Conservation (phyloP, 2,329 filamentous ascomycete species). For the Ustilaginoidea virens region DNA sequence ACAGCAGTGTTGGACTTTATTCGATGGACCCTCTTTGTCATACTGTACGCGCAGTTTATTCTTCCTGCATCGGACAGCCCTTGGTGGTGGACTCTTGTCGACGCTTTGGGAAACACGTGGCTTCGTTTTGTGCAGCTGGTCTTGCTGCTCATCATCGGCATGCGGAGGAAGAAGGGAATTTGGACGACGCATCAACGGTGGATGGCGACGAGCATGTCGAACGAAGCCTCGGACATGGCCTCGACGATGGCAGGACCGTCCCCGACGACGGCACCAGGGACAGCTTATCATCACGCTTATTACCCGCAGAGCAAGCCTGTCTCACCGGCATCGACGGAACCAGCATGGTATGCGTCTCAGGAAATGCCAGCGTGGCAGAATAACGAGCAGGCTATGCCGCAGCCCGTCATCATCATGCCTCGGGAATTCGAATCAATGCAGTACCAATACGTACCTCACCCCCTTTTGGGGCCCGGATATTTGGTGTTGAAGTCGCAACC, state of each 20-base stretch:
- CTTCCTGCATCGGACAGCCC: conserved; percentile 3
- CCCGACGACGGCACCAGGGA: conserved; percentile 3
- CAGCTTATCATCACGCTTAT: conserved; percentile 1
- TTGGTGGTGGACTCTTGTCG: conserved; percentile 5
- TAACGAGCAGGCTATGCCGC: conserved; percentile 1
- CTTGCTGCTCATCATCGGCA: conserved; percentile 4
- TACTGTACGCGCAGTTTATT: conserved; percentile 4
- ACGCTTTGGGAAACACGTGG: conserved; percentile 5
- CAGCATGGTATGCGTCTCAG: conserved; percentile 1
- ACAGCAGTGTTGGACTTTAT: conserved; percentile 3
- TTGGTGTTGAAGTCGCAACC: conserved; percentile 4
- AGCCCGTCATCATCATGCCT: conserved; percentile 1
- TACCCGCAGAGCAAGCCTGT: conserved; percentile 1
- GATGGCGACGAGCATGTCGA: conserved; percentile 1
- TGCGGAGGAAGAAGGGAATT: conserved; percentile 4
- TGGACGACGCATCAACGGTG: conserved; percentile 5
- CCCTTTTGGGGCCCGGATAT: conserved; percentile 5
- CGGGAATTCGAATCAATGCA: conserved; percentile 4
- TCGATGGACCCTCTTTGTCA: conserved; percentile 5
- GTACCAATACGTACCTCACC: conserved; percentile 5
- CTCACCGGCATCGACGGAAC: not conserved
- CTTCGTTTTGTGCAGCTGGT: conserved; percentile 3
- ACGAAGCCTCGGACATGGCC: conserved; percentile 1
- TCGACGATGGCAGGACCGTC: conserved; percentile 2
- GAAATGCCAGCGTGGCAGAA: conserved; percentile 2